Conservation (phyloP, 78 protist species). For the Bodo saltans region DNA sequence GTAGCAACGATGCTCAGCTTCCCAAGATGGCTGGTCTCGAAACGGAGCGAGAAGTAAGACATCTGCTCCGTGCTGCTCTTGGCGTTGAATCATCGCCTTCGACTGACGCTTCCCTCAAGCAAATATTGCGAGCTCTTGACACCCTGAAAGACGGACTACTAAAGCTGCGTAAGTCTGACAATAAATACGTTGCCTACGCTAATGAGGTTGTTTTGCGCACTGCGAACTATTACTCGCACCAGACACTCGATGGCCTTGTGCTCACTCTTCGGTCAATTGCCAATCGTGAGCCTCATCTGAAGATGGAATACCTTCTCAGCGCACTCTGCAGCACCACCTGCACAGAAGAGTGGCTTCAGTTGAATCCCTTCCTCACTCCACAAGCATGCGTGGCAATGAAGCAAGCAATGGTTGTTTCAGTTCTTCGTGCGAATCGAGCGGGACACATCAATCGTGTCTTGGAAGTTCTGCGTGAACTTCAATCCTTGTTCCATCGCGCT, state of each 20-base stretch:
- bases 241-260: background rate
- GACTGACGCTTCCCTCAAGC: background rate
- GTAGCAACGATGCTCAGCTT: background rate
- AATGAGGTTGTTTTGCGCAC: background rate
- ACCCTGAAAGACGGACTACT: background rate
- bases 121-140: background rate
- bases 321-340: background rate
- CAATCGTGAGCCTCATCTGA: background rate
- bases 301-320: slow-evolving; percentile 22
- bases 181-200: background rate
- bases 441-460: background rate
- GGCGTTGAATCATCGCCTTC: background rate
- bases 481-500: background rate
- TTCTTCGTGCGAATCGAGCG: background rate
- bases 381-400: too few relatives aligned
- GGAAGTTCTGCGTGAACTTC: background rate
- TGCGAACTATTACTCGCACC: background rate
- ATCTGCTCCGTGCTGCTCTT: background rate
- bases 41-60: background rate
- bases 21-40: background rate
- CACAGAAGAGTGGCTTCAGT: background rate
- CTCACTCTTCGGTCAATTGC: background rate
- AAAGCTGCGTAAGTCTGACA: background rate
- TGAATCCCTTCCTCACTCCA: slow-evolving; percentile 50
- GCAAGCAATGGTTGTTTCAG: too few relatives aligned